Base-by-base conservation (phyloP, 176 grass and related monocot genomes). In the Aegilops umbellulata region DNA sequence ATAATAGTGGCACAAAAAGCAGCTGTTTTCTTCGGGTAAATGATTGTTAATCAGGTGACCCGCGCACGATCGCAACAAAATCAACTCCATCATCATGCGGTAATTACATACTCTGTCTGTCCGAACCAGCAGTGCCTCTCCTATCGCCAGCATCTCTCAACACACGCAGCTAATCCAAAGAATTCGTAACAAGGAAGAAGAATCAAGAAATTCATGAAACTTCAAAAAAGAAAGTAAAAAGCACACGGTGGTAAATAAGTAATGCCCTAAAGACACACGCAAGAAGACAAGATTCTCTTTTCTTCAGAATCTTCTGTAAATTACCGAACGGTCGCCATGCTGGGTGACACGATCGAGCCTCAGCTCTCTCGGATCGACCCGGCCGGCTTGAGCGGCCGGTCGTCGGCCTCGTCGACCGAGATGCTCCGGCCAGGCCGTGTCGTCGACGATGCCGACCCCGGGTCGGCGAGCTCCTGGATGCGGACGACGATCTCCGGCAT, bases 401-500 rank as follows among this genome's bases (percentile, higher is more conserved):
- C 93, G 42, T 92, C 90, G 1, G 86, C 86, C 55, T 95, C 93
- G 47, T 92, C 85, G 8, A 91, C 79, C 51, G 93, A 95, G 41
- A 16, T 61, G 65, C 65, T 83, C 29, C 93, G 79, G 13, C 49
- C 84, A 4, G 87, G 68, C 46, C 90, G 32, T 2, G 64, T 61
- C 29, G 36, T 63, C 1, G 82, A 77, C 3, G 73, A 66, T 32
- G 69, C 61, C 20, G 82, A 69, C 20, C 10, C 89, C 41, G 64
- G 20, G 2, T 70, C 81, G 16, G 74, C 57, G 55, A 95, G 79
- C 46, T 82, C 89, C 66, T 91, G 84, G 66, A 95, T 95, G 65
- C 89, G 91, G 19, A 49, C 86, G 24, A 86, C 94, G 62, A 95
- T 80, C 72, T 87, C 89, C 9, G 89, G 81, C 94, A 93, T 93